A percentile compares a stretch with the other conserved stretches of the same genome.
Conservation (phyloP, 495 filamentous ascomycete genomes). For the Elasticomyces elasticus region DNA sequence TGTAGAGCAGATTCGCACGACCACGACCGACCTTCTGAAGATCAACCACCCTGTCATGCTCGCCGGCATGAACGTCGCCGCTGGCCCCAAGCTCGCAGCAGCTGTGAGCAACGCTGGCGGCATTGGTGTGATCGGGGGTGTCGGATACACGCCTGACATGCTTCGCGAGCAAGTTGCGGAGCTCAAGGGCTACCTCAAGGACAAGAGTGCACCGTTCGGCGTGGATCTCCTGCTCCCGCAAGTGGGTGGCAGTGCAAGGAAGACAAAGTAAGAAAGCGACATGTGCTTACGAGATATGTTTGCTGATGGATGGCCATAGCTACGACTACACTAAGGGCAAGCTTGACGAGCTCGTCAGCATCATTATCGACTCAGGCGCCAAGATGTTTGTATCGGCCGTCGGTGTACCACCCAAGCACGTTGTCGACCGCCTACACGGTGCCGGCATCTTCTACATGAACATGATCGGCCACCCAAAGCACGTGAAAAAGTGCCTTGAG, state of each 20-base stretch:
- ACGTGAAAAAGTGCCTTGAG: slow-evolving; percentile 86
- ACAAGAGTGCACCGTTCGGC: slow-evolving; percentile 98
- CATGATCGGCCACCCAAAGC: slow-evolving; percentile 99
- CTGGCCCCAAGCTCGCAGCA: slow-evolving; percentile 91
- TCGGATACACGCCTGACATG: slow-evolving; percentile 97
- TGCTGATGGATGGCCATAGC: slow-evolving; percentile 39
- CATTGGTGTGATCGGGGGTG: slow-evolving; percentile 89
- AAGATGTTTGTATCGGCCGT: slow-evolving; percentile 95
- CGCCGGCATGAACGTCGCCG: slow-evolving; percentile 98
- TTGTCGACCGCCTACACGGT: slow-evolving; percentile 83
- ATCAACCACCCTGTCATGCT: slow-evolving; percentile 95
- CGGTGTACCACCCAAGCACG: slow-evolving; percentile 77
- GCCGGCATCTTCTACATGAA: slow-evolving; percentile 95
- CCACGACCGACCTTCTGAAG: slow-evolving; percentile 75
- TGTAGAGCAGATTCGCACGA: slow-evolving; percentile 22
- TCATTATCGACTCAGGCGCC: slow-evolving; percentile 82
- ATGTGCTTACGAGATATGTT: neutral
- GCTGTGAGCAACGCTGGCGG: slow-evolving; percentile 96
- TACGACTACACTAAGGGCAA: slow-evolving; percentile 99
- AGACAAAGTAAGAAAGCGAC: slow-evolving; percentile 52
- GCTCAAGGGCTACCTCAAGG: slow-evolving; percentile 75
- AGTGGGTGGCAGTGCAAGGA: slow-evolving; percentile 83
- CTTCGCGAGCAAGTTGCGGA: slow-evolving; percentile 87
- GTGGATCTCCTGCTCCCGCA: slow-evolving; percentile 92
- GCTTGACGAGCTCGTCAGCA: slow-evolving; percentile 79